Evolutionary conservation across 805 yeast species (phyloP).

Genomic region (Wickerhamomyces tratensis): DNA sequence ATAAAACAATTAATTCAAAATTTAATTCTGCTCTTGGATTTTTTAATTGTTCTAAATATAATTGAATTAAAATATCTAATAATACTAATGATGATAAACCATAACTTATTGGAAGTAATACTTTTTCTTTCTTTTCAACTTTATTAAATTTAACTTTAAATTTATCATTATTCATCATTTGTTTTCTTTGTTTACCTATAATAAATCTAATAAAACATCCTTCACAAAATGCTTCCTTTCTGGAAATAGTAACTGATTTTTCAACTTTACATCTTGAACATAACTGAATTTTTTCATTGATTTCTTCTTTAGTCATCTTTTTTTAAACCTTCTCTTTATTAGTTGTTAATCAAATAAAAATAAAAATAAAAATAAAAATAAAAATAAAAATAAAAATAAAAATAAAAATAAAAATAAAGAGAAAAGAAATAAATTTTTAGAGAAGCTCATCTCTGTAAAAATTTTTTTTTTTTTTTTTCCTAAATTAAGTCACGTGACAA

Average conservation of each 20-base stretch:
- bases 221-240: slow-evolving; percentile 59
- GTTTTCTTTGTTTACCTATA: slow-evolving; percentile 72
- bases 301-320: no score
- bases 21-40: slow-evolving; percentile 62
- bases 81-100: slow-evolving; percentile 60
- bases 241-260: slow-evolving; percentile 33
- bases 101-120: slow-evolving; percentile 56
- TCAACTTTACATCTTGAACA: slow-evolving; percentile 36
- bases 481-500: no score
- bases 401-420: no score
- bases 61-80: slow-evolving; percentile 53
- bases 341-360: no score
- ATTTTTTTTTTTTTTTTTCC: no score
- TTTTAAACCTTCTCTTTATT: no score
- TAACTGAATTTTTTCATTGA: background rate
- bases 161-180: slow-evolving; percentile 53
- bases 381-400: no score
- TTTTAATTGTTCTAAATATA: slow-evolving; percentile 51
- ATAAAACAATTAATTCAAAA: slow-evolving; percentile 45
- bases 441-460: no score
- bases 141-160: slow-evolving; percentile 62
- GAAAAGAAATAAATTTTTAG: no score
- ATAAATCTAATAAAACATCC: slow-evolving; percentile 67
- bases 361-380: no score
- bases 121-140: slow-evolving; percentile 29